Evolutionary conservation across 2,329 filamentous ascomycete species (phyloP).

Genomic region (Colletotrichum orchidophilum): DNA sequence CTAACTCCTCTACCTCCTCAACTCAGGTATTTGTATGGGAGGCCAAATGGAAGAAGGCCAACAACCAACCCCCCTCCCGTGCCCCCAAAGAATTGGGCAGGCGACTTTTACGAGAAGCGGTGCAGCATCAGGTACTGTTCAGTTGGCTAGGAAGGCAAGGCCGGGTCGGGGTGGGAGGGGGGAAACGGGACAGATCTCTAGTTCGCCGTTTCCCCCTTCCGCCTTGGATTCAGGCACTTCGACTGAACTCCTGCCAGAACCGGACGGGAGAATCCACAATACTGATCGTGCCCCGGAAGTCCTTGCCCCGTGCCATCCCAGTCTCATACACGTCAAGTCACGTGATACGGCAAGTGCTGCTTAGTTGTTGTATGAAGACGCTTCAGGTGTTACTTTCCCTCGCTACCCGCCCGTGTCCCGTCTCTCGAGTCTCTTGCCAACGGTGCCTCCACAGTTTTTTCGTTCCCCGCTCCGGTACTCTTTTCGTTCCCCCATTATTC

Average conservation of each 20-base stretch:
- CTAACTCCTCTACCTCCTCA: background rate
- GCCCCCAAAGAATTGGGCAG: background rate
- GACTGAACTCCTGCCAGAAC: background rate
- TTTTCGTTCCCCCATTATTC: background rate
- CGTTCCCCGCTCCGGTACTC: background rate
- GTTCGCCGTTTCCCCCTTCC: background rate
- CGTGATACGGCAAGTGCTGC: background rate
- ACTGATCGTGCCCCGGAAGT: background rate
- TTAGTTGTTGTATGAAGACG: background rate
- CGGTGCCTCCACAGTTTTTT: background rate
- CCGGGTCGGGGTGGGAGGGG: background rate
- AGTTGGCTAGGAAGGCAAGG: background rate
- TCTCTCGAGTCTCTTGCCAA: background rate
- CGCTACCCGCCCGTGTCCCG: background rate
- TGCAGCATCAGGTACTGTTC: background rate
- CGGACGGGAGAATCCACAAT: background rate
- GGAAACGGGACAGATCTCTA: background rate
- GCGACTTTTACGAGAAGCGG: constrained; percentile 6
- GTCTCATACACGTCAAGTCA: constrained; percentile 13
- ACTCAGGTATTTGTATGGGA: background rate
- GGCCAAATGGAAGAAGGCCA: background rate
- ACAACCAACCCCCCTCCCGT: background rate
- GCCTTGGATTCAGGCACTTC: background rate
- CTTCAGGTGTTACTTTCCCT: background rate
- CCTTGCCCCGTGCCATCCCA: background rate